Base-by-base conservation (phyloP, 495 filamentous ascomycete species). In the Massariosphaeria phaeospora region DNA sequence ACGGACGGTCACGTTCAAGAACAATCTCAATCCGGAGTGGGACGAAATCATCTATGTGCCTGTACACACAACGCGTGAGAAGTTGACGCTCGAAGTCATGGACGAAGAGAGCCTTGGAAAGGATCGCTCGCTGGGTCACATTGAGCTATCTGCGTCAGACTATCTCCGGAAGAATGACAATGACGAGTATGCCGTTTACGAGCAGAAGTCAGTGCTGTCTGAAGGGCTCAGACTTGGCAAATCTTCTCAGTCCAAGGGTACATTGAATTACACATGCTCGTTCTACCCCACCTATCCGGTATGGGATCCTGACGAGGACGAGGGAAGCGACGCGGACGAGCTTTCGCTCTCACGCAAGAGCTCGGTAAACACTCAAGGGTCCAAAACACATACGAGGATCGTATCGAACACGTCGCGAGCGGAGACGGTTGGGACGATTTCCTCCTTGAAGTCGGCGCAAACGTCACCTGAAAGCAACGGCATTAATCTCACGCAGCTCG, bases 1-100 rank as follows among this genome's bases (percentile, higher is more conserved):
- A 17, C 81, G 89, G 46, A 96, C 94, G 1, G 93, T 99, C 40
- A 96, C 93, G 0, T 95, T 91, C 72, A 83, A 89, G 63, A 99
- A 91, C 67, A 95, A 96, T 63, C 81, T 99, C 17, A 88, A 95
- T 62, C 93, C 93, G 2, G 84, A 94, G 27, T 99, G 86, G 86
- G 89, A 99, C 63, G 94, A 99, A 68, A 80, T 97, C 11, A 77
- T 95, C 38, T 99, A 99, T 68, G 79, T 99, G 0, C 91, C 94
- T 0, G 79, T 99, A 50, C 94, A 97, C 68, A 86, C 83, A 10
- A 48, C 76, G n/a, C 83, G 85, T 27, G 94, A 97, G 67, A 91
- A 84, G 59, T 68, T 99, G 17, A 80, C 80, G 0, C 70, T 99
- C 12, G 93, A 98, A 69, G 89, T 96, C 55, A 97, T 99, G 93